Evolutionary conservation across 2,329 filamentous ascomycete species (phyloP).

Genomic region (Drechslerella coelobrocha): DNA sequence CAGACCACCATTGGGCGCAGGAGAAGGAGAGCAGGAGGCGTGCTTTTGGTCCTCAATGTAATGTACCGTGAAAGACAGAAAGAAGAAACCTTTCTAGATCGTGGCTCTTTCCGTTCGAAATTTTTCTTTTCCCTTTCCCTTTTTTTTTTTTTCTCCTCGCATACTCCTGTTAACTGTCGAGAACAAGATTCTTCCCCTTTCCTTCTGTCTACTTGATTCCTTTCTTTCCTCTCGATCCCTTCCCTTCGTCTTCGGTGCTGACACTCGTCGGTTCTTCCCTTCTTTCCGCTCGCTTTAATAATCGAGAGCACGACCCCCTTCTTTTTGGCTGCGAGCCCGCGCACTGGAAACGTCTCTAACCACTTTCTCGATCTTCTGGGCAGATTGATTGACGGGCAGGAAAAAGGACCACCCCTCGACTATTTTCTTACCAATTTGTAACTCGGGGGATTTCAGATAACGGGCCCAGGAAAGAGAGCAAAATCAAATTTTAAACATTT

Average conservation of each 20-base stretch:
- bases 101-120: slow-evolving; percentile 20
- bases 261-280: slow-evolving; percentile 49
- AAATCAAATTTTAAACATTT: slow-evolving; percentile 33
- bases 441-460: slow-evolving; percentile 51
- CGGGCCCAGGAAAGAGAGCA: slow-evolving; percentile 38
- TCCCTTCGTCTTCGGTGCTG: slow-evolving; percentile 19
- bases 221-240: slow-evolving; percentile 40
- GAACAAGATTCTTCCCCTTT: slow-evolving; percentile 30
- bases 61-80: slow-evolving; percentile 7
- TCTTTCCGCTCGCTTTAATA: slow-evolving; percentile 48
- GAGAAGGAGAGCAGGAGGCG: slow-evolving; percentile 39
- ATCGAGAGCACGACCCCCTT: slow-evolving; percentile 35
- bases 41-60: slow-evolving; percentile 30
- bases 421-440: slow-evolving; percentile 46
- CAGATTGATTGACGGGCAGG: slow-evolving; percentile 49
- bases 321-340: slow-evolving; percentile 39
- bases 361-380: slow-evolving; percentile 34
- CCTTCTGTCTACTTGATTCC: slow-evolving; percentile 26
- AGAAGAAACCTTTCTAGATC: slow-evolving; percentile 41
- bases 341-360: slow-evolving; percentile 47
- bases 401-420: slow-evolving; percentile 44
- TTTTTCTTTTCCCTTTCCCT: slow-evolving; percentile 11
- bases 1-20: slow-evolving; percentile 32
- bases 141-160: slow-evolving; percentile 9
- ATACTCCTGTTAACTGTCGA: slow-evolving; percentile 11